A percentile compares a stretch with the other conserved stretches of the same genome.
These are phyloP conservation scores for Talaromyces sp. DNA, from an alignment of 2,329 filamentous ascomycete species.

Conservation along the genomic window DNA sequence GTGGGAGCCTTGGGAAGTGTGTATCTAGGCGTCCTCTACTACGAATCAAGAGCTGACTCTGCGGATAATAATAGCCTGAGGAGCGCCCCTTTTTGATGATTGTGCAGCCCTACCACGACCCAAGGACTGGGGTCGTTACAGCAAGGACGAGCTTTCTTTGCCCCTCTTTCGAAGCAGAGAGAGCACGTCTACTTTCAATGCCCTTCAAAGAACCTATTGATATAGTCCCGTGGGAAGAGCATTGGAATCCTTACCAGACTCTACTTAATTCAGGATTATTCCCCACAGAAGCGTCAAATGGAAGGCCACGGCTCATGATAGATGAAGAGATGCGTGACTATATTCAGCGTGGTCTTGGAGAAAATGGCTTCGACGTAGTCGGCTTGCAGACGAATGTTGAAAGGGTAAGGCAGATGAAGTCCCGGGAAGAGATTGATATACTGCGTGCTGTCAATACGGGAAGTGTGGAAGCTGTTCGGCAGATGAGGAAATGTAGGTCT, in stretches of 20 bases:
- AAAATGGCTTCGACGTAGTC: constrained; percentile 54
- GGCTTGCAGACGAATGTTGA: constrained; percentile 56
- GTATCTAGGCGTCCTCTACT: not conserved
- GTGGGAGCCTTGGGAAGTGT: constrained; percentile 59
- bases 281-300: constrained; percentile 1
- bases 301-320: constrained; percentile 52
- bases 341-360: constrained; percentile 55
- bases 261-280: constrained; percentile 48
- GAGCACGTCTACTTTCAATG: constrained; percentile 58
- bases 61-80: constrained; percentile 46
- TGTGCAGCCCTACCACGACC: constrained; percentile 46
- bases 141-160: constrained; percentile 58
- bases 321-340: constrained; percentile 65
- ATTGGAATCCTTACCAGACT: constrained; percentile 61
- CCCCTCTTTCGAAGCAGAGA: constrained; percentile 59
- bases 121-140: constrained; percentile 39
- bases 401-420: constrained; percentile 58
- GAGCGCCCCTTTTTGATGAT: constrained; percentile 63
- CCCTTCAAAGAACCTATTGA: constrained; percentile 51
- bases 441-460: constrained; percentile 62
- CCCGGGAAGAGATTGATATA: constrained; percentile 54
- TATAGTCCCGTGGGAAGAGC: constrained; percentile 61
- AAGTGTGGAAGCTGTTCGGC: constrained; percentile 58
- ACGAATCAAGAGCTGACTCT: not conserved
- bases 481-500: constrained; percentile 47